Conservation (phyloP, 164 flowering plant species). For the Piper longum region DNA sequence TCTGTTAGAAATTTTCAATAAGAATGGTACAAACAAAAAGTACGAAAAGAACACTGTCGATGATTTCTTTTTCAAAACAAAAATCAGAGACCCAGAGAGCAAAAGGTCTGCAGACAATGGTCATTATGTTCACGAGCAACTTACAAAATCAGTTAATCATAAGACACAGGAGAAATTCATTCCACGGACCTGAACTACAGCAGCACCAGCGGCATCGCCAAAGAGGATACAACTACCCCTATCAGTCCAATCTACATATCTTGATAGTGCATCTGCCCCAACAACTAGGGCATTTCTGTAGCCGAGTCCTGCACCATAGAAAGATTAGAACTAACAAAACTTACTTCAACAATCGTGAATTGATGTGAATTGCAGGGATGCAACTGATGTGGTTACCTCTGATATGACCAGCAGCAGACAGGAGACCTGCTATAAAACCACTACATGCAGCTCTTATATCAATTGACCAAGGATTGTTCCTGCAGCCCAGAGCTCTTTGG, state of each 20-base stretch:
- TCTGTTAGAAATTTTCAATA: not conserved
- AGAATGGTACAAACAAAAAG: too few relatives aligned
- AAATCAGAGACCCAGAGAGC: too few relatives aligned
- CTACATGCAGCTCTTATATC: slow-evolving; percentile 92
- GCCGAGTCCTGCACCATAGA: slow-evolving; percentile 55
- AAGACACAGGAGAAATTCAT: not conserved
- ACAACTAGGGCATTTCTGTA: slow-evolving; percentile 76
- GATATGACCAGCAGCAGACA: slow-evolving; percentile 81
- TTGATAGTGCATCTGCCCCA: slow-evolving; percentile 91
- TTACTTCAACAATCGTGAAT: not conserved
- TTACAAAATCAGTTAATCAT: not conserved
- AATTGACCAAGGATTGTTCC: slow-evolving; percentile 44
- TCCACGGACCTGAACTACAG: slow-evolving; percentile 57
- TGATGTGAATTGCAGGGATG: not conserved
- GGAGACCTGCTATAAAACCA: slow-evolving; percentile 77
- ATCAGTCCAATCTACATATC: slow-evolving; percentile 87
- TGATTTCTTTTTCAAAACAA: too few relatives aligned
- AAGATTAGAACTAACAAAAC: not conserved
- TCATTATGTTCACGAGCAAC: not conserved
- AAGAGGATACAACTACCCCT: slow-evolving; percentile 93
- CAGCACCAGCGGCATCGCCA: slow-evolving; percentile 99
- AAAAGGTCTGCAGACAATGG: not conserved
- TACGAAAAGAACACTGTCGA: not conserved
- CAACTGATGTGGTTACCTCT: slow-evolving; percentile 40
- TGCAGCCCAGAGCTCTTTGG: slow-evolving; percentile 63